A percentile compares a stretch with the other conserved stretches of the same genome.
Conservation (phyloP, 2,329 filamentous ascomycete genomes). For the Fusarium chlamydosporum region DNA sequence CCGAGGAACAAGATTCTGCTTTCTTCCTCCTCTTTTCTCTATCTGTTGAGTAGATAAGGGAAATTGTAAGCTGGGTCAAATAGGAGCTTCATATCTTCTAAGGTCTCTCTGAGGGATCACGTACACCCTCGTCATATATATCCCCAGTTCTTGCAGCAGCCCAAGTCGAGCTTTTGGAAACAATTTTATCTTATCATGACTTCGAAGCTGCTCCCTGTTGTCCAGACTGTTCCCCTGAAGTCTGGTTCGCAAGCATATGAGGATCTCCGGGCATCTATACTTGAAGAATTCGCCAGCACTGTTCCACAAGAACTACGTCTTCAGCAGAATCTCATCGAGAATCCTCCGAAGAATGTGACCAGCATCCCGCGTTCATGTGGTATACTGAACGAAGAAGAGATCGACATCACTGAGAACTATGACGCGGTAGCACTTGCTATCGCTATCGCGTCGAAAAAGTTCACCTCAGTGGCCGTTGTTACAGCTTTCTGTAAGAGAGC, state of each 20-base stretch:
- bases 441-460: constrained; percentile 55
- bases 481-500: constrained; percentile 67
- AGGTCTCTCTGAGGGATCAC: no score
- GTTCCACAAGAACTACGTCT: constrained; percentile 4
- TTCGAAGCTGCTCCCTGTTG: neutral
- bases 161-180: no score
- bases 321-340: constrained; percentile 13
- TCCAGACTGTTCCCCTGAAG: neutral
- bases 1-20: neutral
- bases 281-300: neutral
- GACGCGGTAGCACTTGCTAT: constrained; percentile 60
- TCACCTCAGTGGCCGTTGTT: constrained; percentile 58
- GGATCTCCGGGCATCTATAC: neutral
- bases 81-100: no score
- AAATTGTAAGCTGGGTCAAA: neutral
- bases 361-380: constrained; percentile 53
- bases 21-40: neutral
- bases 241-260: neutral
- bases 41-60: neutral
- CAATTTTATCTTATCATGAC: neutral
- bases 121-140: no score
- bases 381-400: constrained; percentile 60
- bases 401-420: constrained; percentile 64
- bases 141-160: no score
- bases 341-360: constrained; percentile 36